These are phyloP conservation scores for Diplocarpon rosae DNA, from an alignment of 2,329 filamentous ascomycete species.

Conservation along the genomic window DNA sequence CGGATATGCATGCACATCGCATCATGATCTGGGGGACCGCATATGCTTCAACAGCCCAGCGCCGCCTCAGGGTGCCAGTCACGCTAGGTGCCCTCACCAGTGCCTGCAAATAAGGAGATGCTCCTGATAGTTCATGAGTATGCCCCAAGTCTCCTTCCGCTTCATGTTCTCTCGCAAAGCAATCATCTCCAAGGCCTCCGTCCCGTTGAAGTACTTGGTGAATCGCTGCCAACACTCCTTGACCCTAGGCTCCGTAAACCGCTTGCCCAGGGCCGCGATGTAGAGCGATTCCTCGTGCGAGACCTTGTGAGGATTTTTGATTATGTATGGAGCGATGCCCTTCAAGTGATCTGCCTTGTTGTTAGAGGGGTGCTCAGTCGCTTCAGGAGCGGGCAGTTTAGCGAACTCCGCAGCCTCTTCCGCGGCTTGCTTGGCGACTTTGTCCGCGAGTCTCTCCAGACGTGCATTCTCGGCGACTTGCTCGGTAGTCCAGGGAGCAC, in stretches of 20 bases:
- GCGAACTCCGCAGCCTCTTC: conserved; percentile 24
- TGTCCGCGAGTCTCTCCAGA: conserved; percentile 45
- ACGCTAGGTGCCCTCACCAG: conserved; percentile 39
- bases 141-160: conserved; percentile 65
- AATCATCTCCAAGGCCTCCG: conserved; percentile 75
- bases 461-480: conserved; percentile 51
- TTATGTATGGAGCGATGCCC: conserved; percentile 51
- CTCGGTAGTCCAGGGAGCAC: conserved; percentile 36
- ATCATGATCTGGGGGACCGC: no score
- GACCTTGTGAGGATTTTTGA: conserved; percentile 68
- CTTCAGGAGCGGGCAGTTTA: conserved; percentile 31
- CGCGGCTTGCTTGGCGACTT: conserved; percentile 42
- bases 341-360: conserved; percentile 48
- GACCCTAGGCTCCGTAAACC: conserved; percentile 39
- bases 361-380: conserved; percentile 43
- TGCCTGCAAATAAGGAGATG: conserved; percentile 57
- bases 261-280: conserved; percentile 45
- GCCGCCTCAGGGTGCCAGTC: no score
- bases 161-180: conserved; percentile 78
- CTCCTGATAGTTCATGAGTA: conserved; percentile 54
- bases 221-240: conserved; percentile 61
- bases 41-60: no score
- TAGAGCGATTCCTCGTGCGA: conserved; percentile 69
- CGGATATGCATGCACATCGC: no score
- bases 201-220: conserved; percentile 77